These are phyloP conservation scores for Biscogniauxia sp. DNA, from an alignment of 2,329 filamentous ascomycete species.

Conservation along the genomic window DNA sequence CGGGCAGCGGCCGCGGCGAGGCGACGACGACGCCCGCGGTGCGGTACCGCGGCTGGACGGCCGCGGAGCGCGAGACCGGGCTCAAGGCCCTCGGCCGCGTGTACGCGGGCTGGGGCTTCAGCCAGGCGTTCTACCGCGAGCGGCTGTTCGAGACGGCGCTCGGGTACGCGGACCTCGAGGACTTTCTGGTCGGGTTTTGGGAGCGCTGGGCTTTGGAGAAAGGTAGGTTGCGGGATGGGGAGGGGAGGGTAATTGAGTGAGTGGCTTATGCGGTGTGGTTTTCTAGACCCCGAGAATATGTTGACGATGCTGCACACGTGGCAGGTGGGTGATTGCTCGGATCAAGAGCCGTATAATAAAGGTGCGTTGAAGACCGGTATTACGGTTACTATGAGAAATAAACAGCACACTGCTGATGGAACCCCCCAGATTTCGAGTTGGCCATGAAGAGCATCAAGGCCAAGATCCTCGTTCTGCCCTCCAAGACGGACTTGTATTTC, in stretches of 20 bases:
- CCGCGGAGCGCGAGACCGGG: conserved; percentile 45
- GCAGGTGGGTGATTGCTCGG: conserved; percentile 70
- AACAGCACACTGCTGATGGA: background rate
- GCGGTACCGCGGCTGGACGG: conserved; percentile 47
- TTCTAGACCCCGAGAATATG: conserved; percentile 69
- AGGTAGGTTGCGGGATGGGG: conserved; percentile 44
- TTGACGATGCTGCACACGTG: conserved; percentile 75
- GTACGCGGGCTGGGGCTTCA: conserved; percentile 81
- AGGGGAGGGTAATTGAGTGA: too few species aligned
- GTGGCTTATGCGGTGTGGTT: background rate
- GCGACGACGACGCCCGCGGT: conserved; percentile 36
- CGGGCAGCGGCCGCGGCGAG: conserved; percentile 47
- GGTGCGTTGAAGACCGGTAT: conserved; percentile 5
- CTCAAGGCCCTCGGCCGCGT: conserved; percentile 71
- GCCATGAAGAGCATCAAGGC: conserved; percentile 70
- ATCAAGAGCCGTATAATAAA: conserved; percentile 66
- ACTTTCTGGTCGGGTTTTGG: conserved; percentile 75
- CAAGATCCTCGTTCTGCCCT: conserved; percentile 67
- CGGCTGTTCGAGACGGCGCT: conserved; percentile 64
- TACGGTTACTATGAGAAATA: background rate
- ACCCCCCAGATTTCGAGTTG: conserved; percentile 53
- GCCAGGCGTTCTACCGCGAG: conserved; percentile 74
- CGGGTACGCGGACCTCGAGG: conserved; percentile 66
- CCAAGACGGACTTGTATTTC: conserved; percentile 77
- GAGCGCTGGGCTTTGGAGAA: conserved; percentile 71